A percentile compares a stretch with the other conserved stretches of the same genome.
Conservation (phyloP, 2,329 filamentous ascomycete species). For the Colletotrichum ledebouriae region DNA sequence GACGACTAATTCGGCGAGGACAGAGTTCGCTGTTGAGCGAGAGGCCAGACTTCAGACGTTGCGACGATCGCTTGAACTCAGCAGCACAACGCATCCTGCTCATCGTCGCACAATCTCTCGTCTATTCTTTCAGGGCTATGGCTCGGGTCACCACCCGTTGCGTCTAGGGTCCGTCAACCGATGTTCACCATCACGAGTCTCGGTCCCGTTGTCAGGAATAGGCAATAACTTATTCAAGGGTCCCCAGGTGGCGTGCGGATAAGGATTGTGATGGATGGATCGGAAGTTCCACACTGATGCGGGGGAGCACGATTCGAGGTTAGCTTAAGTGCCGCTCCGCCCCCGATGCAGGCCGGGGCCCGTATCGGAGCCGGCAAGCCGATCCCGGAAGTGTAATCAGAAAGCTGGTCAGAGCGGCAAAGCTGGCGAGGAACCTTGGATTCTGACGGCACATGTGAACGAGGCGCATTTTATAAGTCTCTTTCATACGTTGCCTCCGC, state of each 20-base stretch:
- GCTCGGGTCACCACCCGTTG: neutral
- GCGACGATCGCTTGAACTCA: neutral
- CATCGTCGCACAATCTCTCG: neutral
- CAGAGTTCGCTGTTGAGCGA: constrained; percentile 1
- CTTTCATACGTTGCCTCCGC: too few species aligned
- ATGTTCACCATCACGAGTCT: neutral
- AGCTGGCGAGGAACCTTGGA: too few species aligned
- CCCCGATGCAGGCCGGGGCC: neutral
- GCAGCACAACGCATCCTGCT: neutral
- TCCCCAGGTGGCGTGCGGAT: neutral
- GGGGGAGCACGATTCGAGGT: constrained; percentile 5
- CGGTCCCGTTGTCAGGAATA: neutral
- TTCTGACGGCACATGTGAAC: too few species aligned
- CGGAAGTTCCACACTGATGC: constrained; percentile 4
- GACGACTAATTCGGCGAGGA: neutral
- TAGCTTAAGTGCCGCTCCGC: constrained; percentile 17
- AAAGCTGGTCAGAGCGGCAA: neutral
- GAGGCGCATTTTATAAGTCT: too few species aligned
- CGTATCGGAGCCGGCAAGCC: constrained; percentile 7
- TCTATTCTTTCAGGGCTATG: neutral
- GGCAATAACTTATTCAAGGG: neutral
- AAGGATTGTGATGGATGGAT: neutral
- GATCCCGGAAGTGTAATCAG: neutral
- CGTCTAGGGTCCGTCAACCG: constrained; percentile 1
- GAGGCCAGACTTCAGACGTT: neutral